Conservation (phyloP, 805 yeast species). For the Wickerhamomyces hampshirensis region DNA sequence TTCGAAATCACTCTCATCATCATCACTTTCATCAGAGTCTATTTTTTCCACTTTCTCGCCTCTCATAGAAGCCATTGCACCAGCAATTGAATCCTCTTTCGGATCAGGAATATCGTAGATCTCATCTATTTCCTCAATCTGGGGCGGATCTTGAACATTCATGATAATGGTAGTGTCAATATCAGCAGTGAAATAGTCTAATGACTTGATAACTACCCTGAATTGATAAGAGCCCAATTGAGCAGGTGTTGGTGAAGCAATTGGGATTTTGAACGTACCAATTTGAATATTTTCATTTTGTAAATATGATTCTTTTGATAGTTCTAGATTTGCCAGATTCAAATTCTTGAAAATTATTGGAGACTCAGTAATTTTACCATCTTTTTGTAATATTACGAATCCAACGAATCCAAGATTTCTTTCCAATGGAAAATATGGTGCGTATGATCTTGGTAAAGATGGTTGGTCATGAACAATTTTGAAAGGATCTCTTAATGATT, state of each 20-base stretch:
- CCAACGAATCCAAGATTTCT: conserved; percentile 58
- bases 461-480: conserved; percentile 65
- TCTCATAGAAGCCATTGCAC: conserved; percentile 64
- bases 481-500: conserved; percentile 67
- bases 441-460: conserved; percentile 53
- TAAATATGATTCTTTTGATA: conserved; percentile 46
- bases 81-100: conserved; percentile 71
- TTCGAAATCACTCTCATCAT: conserved; percentile 40
- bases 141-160: conserved; percentile 61
- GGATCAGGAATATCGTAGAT: conserved; percentile 60
- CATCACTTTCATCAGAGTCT: conserved; percentile 37
- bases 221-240: conserved; percentile 60
- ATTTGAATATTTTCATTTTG: conserved; percentile 34
- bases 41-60: conserved; percentile 51
- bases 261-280: conserved; percentile 71
- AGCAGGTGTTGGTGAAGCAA: conserved; percentile 75
- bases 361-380: conserved; percentile 71
- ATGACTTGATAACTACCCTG: conserved; percentile 64
- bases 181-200: conserved; percentile 81
- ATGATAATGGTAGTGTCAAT: conserved; percentile 64
- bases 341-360: conserved; percentile 49
- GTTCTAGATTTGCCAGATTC: conserved; percentile 50
- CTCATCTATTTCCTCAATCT: conserved; percentile 36
- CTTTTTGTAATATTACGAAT: conserved; percentile 66
- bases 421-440: conserved; percentile 72